Evolutionary conservation across 352 stramenopile species (phyloP), one percentile per base, ranked within the genome.

Genomic region (Globisporangium recalcitrans): DNA sequence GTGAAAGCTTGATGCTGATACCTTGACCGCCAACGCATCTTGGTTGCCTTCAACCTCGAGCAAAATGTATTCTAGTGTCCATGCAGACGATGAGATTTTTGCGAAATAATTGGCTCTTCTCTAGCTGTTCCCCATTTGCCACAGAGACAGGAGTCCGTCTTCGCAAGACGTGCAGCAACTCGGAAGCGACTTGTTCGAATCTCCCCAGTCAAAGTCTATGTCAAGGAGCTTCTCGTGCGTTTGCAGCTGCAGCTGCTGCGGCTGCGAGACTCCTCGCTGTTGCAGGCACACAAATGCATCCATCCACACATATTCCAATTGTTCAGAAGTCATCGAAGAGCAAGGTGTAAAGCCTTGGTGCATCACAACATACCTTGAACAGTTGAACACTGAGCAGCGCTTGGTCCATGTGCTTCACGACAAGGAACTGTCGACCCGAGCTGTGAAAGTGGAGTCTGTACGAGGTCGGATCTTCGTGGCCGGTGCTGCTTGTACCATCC

Each of bases 291-390:
- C 27, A 5, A 2, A 31, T 5, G 27, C 27, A 31, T 31, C 5
- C 27, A n/a, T n/a, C 27, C 27, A 31, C 27, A 31, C 27, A 31
- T 6, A 31, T n/a, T n/a, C n/a, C n/a, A n/a, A n/a, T n/a, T n/a
- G n/a, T n/a, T n/a, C n/a, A n/a, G n/a, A n/a, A n/a, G n/a, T n/a
- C n/a, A n/a, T n/a, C n/a, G n/a, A n/a, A n/a, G n/a, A n/a, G n/a
- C n/a, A n/a, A n/a, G n/a, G n/a, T n/a, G n/a, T n/a, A n/a, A n/a
- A n/a, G n/a, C n/a, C n/a, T n/a, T n/a, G n/a, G n/a, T n/a, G n/a
- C n/a, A n/a, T n/a, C n/a, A n/a, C n/a, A 31, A 31, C 51, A 22
- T 54, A 66, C 61, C 52, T 58, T 47, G 27, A 57, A 67, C 19
- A 67, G 8, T 24, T 58, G 22, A 16, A 67, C 44, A 16, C 44